A percentile compares a stretch with the other conserved stretches of the same genome.
Evolutionary conservation across 2,329 filamentous ascomycete species (phyloP).

Genomic region (Trichoderma arundinaceum): DNA sequence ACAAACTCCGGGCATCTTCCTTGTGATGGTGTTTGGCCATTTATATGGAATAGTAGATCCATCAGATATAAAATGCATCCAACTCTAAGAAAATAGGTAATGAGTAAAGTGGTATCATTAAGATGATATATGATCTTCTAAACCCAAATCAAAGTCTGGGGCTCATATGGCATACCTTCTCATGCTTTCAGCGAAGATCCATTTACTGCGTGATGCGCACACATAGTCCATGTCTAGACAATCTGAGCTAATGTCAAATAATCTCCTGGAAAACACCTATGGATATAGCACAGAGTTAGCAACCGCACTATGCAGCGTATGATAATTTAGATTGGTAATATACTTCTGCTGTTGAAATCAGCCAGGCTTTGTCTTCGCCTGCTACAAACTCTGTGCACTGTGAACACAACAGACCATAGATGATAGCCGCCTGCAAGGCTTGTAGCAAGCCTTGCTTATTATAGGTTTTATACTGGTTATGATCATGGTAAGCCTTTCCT

Average conservation of each 20-base stretch:
- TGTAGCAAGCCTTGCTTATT: neutral
- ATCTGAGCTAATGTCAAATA: neutral
- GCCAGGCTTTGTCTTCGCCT: neutral
- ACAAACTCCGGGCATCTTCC: conserved; percentile 23
- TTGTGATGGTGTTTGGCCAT: conserved; percentile 8
- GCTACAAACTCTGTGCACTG: neutral
- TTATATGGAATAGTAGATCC: conserved; percentile 10
- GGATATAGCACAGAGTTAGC: neutral
- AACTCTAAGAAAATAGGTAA: neutral
- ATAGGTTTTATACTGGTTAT: neutral
- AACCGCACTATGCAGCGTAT: too few relatives aligned
- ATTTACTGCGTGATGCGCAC: neutral
- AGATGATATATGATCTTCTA: neutral
- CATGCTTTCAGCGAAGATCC: neutral
- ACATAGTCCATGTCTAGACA: neutral
- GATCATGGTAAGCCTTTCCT: neutral
- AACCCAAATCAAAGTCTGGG: neutral
- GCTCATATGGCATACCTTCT: neutral
- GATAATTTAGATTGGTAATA: neutral
- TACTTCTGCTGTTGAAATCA: conserved; percentile 1
- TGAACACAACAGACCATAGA: conserved; percentile 6
- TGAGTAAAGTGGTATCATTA: neutral
- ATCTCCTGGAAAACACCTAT: neutral
- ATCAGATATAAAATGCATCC: conserved; percentile 13
- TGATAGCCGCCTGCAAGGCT: neutral